Evolutionary conservation across 352 stramenopile species (phyloP), one percentile per base, ranked within the genome.

Genomic region (Pythium rishiriense): DNA sequence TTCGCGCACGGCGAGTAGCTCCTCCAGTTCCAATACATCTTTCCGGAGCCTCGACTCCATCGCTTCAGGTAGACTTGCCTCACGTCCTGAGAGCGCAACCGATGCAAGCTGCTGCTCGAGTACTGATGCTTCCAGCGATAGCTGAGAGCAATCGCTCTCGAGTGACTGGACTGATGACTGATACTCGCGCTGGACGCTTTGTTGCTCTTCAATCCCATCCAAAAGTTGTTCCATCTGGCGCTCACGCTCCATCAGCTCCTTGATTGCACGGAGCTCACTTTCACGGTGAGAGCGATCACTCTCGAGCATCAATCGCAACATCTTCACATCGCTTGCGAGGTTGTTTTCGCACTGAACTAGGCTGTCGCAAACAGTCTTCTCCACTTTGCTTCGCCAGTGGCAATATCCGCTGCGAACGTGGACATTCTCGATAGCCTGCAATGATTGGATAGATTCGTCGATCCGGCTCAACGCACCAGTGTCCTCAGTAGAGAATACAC

Each of bases 191-290:
- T 84, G 78, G 7, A 79, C 80, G 7, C 51, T 64, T 54, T 90
- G 83, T 62, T 94, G 85, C 54, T 94, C 85, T 53, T 94, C 85
- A 49, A 91, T 90, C 11, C 78, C 85, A 64, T 94, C 85, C 46
- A 94, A 41, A 14, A 92, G 69, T 47, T 81, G 62, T 21, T 70
- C 66, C 74, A 91, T 85, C 64, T 91, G 79, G 51, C 82, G 76
- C 57, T 94, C 85, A 21, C 81, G 79, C 39, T 84, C 79, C 42
- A 94, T 87, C 35, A 88, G 69, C 59, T 89, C 81, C 52, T 76
- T 70, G 10, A 94, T 81, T n/a, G 76, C 73, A 33, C 62, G 59
- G 2, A 89, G 42, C 42, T 94, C 81, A 37, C 75, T 75, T 59
- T 87, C 66, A 47, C 79, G 70, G 42, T 81, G 78, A n/a, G 74